Evolutionary conservation across 371 early-diverging fungal species (phyloP).

Genomic region (Mucor plumbeus): DNA sequence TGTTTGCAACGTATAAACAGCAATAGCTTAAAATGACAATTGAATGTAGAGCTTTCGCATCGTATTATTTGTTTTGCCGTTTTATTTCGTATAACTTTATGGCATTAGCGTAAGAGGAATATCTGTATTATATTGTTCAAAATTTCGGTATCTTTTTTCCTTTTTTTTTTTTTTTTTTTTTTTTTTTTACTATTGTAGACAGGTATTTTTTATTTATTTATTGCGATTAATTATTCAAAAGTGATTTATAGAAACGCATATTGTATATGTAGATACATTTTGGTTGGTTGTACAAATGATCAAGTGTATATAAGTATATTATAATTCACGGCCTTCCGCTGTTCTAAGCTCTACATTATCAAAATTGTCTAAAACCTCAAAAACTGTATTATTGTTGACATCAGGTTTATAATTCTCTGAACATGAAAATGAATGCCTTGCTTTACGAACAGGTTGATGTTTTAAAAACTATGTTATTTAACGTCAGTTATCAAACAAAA

Average conservation of each 20-base stretch:
- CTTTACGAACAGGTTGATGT: constrained; percentile 45
- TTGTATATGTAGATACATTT: too few species aligned
- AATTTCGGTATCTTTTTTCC: too few species aligned
- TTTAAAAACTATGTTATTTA: constrained; percentile 57
- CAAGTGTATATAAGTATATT: constrained; percentile 7
- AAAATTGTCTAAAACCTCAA: constrained; percentile 21
- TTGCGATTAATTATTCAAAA: background rate
- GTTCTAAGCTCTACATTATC: constrained; percentile 28
- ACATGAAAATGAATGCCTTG: constrained; percentile 66
- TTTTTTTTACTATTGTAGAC: background rate
- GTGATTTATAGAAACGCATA: too few species aligned
- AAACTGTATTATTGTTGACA: constrained; percentile 12
- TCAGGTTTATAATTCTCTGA: constrained; percentile 53
- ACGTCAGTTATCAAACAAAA: background rate
- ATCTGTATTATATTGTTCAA: too few species aligned
- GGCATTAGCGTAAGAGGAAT: too few species aligned
- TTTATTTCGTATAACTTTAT: too few species aligned
- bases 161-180: too few species aligned
- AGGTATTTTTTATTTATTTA: constrained; percentile 4
- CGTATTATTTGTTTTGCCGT: too few species aligned
- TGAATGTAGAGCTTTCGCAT: too few species aligned
- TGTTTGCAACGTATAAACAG: too few species aligned
- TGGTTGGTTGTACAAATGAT: too few species aligned
- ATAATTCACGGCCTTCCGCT: constrained; percentile 26
- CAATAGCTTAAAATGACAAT: too few species aligned